phyloP scores from a whole-genome alignment of 495 filamentous ascomycete genomes.

The Halenospora varia region DNA sequence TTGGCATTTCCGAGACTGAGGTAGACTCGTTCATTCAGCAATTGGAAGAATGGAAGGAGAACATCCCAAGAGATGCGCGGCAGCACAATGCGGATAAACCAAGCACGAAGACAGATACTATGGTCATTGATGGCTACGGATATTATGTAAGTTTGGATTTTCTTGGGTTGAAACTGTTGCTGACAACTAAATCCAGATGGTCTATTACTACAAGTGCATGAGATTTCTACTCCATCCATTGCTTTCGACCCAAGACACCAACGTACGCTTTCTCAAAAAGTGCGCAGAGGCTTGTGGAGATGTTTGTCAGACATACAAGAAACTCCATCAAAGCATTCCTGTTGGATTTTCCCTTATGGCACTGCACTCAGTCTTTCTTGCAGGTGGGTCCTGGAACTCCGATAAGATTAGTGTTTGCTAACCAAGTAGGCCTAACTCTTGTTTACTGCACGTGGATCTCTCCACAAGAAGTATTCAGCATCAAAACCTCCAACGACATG shows the following conservation, averaged over 20 bases:
- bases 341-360: constrained; percentile 23
- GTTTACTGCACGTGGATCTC: constrained; percentile 24
- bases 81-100: not conserved
- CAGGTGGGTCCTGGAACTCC: not conserved
- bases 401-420: not conserved
- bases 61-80: not conserved
- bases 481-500: constrained; percentile 15
- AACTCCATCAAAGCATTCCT: constrained; percentile 15
- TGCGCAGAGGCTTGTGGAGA: constrained; percentile 24
- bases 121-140: constrained; percentile 4
- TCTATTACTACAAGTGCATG: constrained; percentile 5
- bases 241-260: not conserved
- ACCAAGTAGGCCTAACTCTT: constrained; percentile 15
- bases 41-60: constrained; percentile 3
- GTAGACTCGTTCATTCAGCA: constrained; percentile 2
- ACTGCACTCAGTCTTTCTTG: constrained; percentile 22
- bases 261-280: constrained; percentile 2
- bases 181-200: not conserved
- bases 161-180: not conserved
- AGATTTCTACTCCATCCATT: constrained; percentile 4
- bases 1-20: not conserved
- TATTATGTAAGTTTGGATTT: constrained; percentile 2
- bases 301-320: constrained; percentile 22
- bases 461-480: constrained; percentile 11
- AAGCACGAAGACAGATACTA: not conserved